Evolutionary conservation across 345 rosid genomes (phyloP), one percentile per base, ranked within the genome.

Genomic region (Eucalyptus pauciflora): DNA sequence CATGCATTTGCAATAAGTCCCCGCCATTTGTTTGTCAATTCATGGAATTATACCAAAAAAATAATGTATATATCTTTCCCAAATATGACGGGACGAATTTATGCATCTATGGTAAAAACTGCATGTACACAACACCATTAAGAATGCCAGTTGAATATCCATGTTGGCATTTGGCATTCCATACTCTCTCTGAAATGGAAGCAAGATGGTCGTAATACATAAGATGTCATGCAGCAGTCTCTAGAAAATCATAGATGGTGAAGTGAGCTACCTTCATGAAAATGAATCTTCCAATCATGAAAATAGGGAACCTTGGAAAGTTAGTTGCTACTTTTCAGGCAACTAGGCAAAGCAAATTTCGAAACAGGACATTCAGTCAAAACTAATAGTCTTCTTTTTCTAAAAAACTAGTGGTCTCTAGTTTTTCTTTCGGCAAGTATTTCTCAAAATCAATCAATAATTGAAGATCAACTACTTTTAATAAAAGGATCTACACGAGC

Each of bases 141-240:
- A 12, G 13, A 27, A 60, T 11, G 31, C 3, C 3, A 12, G 5
- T 27, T 60, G 2, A 52, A 52, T 52, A 54, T 54, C 60, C 0
- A 27, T 60, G 16, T 60, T 5, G 16, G 67, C 16, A 60, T 27
- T 60, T 27, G 31, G 31, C 67, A 12, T 60, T 12, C 8, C 4
- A 60, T 60, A 6, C 14, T 60, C n/a, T 60, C 16, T 3, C 0
- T 3, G 1, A 6, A 12, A 60, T 60, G 69, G 69, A 25, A 29
- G 17, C 31, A 29, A 12, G 33, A 62, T 62, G 16, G 17, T 62
- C 2, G 7, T 60, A 13, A 60, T 60, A 60, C 24, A 3, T 52
- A 0, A 18, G 4, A 52, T 52, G 56, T 52, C 56, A 18, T 52
- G 1, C 0, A 7, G 2, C 1, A 7, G 10, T 52, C 56, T 69